Conservation (phyloP, 1,284 basidiomycete genomes). For the Fomitopsis betulina region DNA sequence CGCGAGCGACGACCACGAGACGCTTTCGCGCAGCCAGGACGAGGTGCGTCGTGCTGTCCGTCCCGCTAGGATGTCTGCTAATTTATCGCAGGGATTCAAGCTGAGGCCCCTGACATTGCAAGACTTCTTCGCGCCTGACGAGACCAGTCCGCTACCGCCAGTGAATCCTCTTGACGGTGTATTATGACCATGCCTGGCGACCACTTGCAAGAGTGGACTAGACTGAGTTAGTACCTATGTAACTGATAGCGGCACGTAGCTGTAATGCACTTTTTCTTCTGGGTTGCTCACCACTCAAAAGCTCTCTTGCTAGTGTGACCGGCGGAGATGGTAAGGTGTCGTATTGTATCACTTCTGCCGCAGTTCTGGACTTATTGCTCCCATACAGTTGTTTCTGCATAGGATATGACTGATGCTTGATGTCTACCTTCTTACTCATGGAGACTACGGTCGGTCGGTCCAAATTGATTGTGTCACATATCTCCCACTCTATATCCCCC, state of each 20-base stretch:
- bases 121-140: constrained; percentile 70
- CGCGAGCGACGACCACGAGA: constrained; percentile 47
- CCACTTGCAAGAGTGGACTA: neutral
- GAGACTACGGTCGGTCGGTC: too few species aligned
- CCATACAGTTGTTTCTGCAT: too few species aligned
- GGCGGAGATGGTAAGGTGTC: too few species aligned
- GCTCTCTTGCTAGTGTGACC: too few species aligned
- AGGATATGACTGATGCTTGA: too few species aligned
- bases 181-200: neutral
- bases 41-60: constrained; percentile 38
- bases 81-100: constrained; percentile 58
- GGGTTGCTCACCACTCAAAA: too few species aligned
- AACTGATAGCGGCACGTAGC: neutral
- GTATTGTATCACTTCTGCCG: too few species aligned
- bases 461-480: too few species aligned
- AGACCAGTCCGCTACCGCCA: constrained; percentile 22
- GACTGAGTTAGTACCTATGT: neutral
- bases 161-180: constrained; percentile 4
- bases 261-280: too few species aligned
- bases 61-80: neutral
- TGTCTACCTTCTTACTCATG: too few species aligned
- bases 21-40: constrained; percentile 48
- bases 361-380: too few species aligned
- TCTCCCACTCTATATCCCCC: too few species aligned
- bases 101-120: constrained; percentile 64